Evolutionary conservation across 139 green algal genomes (phyloP).

Genomic region (Deuterostichococcus epilithicus): DNA sequence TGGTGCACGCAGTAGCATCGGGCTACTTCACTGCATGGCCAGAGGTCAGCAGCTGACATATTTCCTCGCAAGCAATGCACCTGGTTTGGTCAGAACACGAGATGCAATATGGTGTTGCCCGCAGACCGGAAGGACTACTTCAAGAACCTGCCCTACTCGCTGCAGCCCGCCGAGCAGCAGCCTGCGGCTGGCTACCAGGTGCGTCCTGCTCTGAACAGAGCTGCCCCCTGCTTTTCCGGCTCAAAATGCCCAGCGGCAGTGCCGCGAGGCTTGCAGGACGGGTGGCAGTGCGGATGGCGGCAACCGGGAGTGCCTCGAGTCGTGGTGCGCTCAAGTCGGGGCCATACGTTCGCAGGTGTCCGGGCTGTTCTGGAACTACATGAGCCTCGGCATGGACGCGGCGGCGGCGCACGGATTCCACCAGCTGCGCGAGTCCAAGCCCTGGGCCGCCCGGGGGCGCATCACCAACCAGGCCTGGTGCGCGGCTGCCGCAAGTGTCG

Average conservation of each 20-base stretch:
- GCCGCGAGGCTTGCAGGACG: neutral
- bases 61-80: too few species aligned
- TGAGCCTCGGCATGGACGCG: slow-evolving; percentile 74
- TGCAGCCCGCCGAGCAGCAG: slow-evolving; percentile 10
- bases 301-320: too few species aligned
- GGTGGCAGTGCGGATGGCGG: too few species aligned
- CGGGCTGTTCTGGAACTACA: slow-evolving; percentile 81
- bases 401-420: slow-evolving; percentile 80
- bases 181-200: neutral
- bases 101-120: too few species aligned
- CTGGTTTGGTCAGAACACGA: too few species aligned
- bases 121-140: slow-evolving; percentile 27
- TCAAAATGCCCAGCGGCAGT: too few species aligned
- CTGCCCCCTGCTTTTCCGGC: too few species aligned
- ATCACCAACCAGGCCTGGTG: slow-evolving; percentile 73
- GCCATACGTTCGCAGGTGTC: slow-evolving; percentile 23
- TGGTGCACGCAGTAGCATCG: too few species aligned
- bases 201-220: too few species aligned
- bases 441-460: slow-evolving; percentile 37
- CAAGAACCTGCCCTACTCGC: slow-evolving; percentile 41
- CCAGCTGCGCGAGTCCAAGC: slow-evolving; percentile 58
- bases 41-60: too few species aligned
- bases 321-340: neutral
- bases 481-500: too few species aligned
- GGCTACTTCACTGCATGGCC: too few species aligned